Base-by-base conservation (phyloP, 495 filamentous ascomycete genomes). In the Aspergillus mulundensis region DNA sequence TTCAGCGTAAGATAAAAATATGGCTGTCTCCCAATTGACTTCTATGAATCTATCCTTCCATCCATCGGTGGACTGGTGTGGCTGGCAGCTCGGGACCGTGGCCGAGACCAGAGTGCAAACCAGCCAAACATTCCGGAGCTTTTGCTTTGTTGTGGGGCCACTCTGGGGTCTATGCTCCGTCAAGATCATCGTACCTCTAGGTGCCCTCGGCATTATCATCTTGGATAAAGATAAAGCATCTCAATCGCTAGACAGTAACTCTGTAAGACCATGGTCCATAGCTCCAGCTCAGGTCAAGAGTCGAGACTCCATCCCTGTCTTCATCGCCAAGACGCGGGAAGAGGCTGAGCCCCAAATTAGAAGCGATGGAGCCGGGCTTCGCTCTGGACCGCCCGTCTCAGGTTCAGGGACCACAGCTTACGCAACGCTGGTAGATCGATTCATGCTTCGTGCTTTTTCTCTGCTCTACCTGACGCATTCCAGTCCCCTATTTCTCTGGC, bases 341-440 rank as follows among this genome's bases (percentile, higher is more conserved):
- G 49, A 53, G 57, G 57, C 50, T 54, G 34, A 54, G 50, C 42
- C 25, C 47, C 55, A 63, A 63, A 63, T 60, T 63, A 63, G 61
- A 19, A 60, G 38, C 39, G 14, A 16, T 40, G 38, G 38, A 40
- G 38, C 5, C 25, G 25, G 12, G 15, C 5, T 16, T 40, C 38
- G 38, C 38, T 40, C 38, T 40, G 38, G 38, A 18, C 38, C 38
- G 38, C 38, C 8, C 4, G 41, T 50, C 53, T 53, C 50, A 48
- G 54, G 51, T 23, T 15, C 43, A 49, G 58, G 57, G 54, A 58
- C 61, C 61, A 60, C 61, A 48, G 61, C 49, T 63, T 63, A 63
- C 61, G 57, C 61, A 63, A 63, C 45, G 51, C 19, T 39, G 25
- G 43, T 46, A 53, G 51, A 58, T 63, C 57, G 48, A 40, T 49